phyloP scores from a whole-genome alignment of 2,329 filamentous ascomycete genomes.

The Aspergillus eucalypticola region DNA sequence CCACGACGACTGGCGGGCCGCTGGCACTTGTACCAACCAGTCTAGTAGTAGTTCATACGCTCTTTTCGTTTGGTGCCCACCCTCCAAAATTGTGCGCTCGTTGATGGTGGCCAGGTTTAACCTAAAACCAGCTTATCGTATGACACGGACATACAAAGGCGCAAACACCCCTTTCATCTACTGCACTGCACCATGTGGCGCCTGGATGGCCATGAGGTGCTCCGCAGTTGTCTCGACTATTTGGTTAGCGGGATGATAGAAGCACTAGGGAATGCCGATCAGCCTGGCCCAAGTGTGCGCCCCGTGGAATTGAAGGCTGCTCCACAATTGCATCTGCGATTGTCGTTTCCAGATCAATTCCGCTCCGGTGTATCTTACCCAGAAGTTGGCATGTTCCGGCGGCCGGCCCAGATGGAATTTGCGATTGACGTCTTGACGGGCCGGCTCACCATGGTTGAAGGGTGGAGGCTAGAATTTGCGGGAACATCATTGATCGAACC shows the following conservation, averaged over 20 bases:
- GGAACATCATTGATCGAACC: background rate
- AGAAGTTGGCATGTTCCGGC: background rate
- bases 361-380: background rate
- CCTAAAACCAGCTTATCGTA: background rate
- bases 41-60: background rate
- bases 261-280: background rate
- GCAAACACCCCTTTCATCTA: background rate
- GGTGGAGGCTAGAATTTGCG: background rate
- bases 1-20: constrained; percentile 1
- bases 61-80: background rate
- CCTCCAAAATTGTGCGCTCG: background rate
- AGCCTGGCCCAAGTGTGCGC: background rate
- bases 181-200: background rate
- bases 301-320: background rate
- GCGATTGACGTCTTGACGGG: background rate
- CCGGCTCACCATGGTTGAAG: background rate
- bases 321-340: constrained; percentile 1
- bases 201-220: background rate
- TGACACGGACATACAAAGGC: background rate
- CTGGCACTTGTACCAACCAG: background rate
- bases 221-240: background rate
- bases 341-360: constrained; percentile 2
- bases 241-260: background rate
- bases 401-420: background rate
- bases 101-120: background rate